Conservation (phyloP, 345 rosid genomes). For the Citrus sp. region DNA sequence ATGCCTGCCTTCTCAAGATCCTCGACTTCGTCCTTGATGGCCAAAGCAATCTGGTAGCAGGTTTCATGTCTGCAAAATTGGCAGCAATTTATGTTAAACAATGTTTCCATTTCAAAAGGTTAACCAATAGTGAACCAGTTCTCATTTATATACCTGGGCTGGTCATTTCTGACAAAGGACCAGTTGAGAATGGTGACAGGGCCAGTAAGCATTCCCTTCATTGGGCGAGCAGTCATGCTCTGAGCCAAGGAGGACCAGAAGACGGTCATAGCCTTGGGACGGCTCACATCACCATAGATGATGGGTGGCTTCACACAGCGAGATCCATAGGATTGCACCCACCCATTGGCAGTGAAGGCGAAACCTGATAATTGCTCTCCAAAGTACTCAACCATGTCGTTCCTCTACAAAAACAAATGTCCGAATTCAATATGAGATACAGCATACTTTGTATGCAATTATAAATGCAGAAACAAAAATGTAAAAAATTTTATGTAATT, state of each 20-base stretch:
- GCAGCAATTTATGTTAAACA: neutral
- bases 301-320: conserved; percentile 98
- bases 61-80: conserved; percentile 65
- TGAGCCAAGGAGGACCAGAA: conserved; percentile 96
- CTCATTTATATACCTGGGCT: conserved; percentile 63
- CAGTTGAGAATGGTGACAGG: conserved; percentile 98
- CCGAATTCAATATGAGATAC: neutral
- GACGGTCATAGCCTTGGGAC: conserved; percentile 96
- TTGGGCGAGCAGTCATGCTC: conserved; percentile 93
- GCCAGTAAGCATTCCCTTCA: conserved; percentile 99
- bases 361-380: conserved; percentile 97
- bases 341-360: conserved; percentile 89
- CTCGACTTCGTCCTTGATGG: conserved; percentile 96
- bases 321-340: conserved; percentile 99
- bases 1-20: conserved; percentile 91
- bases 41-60: conserved; percentile 96
- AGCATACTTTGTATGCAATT: neutral
- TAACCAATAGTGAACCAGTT: neutral
- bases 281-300: conserved; percentile 98
- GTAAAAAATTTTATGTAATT: neutral
- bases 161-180: conserved; percentile 98
- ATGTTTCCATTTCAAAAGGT: neutral
- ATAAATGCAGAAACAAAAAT: neutral
- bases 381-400: conserved; percentile 99
- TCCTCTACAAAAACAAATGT: conserved; percentile 54